Evolutionary conservation across 2,329 filamentous ascomycete genomes (phyloP), one percentile per base, ranked within the genome.

Genomic region (Exophiala xenobiotica): DNA sequence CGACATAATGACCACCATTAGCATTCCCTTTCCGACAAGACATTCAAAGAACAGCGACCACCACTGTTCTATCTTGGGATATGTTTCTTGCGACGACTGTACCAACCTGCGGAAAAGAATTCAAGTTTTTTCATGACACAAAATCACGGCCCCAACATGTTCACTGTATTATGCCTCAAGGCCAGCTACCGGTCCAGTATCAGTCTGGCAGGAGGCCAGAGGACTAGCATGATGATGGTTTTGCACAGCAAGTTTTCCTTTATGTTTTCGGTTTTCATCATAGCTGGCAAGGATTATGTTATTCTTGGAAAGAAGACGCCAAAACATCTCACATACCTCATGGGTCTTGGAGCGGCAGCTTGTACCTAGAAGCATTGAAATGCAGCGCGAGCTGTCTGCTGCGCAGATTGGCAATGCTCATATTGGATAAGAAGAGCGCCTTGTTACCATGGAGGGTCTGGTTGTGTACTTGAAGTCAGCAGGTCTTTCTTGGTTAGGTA

Each of bases 191-290:
- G 46, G 40, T 43, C 55, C 55, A 58, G 55, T 45, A 58, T 44
- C 55, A 55, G 55, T 46, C 55, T 58, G 55, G 49, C 52, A 55
- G 55, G 52, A 53, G 42, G 54, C 53, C 43, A 44, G 43, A 47
- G 4, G 38, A 40, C 14, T 40, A 20, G 6, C 19, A 40, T 40
- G 38, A 49, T 56, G 52, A 49, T 51, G 54, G 44, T 31, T 51
- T 24, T 54, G 54, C 50, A 44, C 43, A 27, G 41, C 41, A 33
- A 37, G 38, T 41, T 49, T 40, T 45, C 19, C 29, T 27, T 53
- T 53, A 45, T 38, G 26, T 51, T 46, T 39, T 33, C 19, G 39
- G 33, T 33, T 35, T 18, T 45, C 24, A 24, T 20, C 40, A 27
- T 31, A 23, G 50, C 35, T 38, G 41, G 20, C 29, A 20, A 38